Evolutionary conservation across 2,329 filamentous ascomycete species (phyloP).

Genomic region (Sporothrix sp.): DNA sequence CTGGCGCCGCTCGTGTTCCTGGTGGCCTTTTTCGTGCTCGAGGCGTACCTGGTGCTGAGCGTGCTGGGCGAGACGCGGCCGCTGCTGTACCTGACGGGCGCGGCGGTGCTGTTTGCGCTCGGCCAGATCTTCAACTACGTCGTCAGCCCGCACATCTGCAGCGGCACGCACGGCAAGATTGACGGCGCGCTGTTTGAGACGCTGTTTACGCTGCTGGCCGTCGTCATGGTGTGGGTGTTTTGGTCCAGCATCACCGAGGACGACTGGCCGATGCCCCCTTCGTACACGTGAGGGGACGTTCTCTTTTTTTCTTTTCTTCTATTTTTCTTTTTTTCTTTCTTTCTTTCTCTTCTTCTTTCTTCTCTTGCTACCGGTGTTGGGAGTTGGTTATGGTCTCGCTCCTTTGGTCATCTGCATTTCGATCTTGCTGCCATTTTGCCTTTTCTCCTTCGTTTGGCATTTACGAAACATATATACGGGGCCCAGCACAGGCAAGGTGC

Average conservation of each 20-base stretch:
- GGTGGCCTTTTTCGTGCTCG: conserved; percentile 77
- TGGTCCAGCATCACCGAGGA: conserved; percentile 99
- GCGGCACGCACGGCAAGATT: conserved; percentile 72
- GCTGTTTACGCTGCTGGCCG: conserved; percentile 77
- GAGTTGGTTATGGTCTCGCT: too few species aligned
- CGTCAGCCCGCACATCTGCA: conserved; percentile 82
- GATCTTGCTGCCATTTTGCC: not conserved
- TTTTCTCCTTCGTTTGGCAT: conserved; percentile 12
- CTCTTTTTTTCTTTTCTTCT: too few species aligned
- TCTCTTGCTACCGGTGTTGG: conserved; percentile 1
- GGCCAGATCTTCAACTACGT: conserved; percentile 96
- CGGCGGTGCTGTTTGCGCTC: conserved; percentile 74
- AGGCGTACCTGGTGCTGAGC: conserved; percentile 71
- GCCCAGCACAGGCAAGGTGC: conserved; percentile 1
- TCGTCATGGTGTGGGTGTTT: conserved; percentile 82
- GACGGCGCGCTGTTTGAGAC: conserved; percentile 91
- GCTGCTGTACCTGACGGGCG: conserved; percentile 76
- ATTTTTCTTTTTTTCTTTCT: not conserved
- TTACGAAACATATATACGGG: conserved; percentile 4
- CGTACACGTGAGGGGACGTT: conserved; percentile 21
- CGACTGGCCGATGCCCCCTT: conserved; percentile 68
- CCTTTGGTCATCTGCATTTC: not conserved
- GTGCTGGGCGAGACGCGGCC: conserved; percentile 82
- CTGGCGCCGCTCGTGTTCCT: conserved; percentile 81
- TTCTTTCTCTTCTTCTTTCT: conserved; percentile 1